Base-by-base conservation (phyloP, 2,329 filamentous ascomycete species). In the Zelopaecilomyces penicillatus region DNA sequence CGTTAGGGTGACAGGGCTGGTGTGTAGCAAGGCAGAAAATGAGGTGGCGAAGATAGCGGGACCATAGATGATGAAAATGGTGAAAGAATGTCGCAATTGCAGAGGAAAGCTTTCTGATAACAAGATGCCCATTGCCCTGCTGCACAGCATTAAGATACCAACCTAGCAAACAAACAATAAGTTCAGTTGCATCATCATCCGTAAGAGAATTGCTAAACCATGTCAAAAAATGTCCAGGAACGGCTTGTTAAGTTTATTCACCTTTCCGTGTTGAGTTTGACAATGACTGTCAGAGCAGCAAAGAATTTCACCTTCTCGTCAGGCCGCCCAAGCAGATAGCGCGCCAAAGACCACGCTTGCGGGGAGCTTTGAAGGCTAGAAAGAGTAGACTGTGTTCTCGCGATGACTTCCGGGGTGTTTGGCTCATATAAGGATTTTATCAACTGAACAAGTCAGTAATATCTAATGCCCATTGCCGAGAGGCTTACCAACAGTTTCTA, bases 191-290 rank as follows among this genome's bases (percentile, higher is more conserved):
- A 55, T 82, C 75, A 10, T 75, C 69, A 36, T 77, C 71, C 40
- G 71, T 69, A 35, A 87, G 64, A 11, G 71, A 70, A 44, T 66
- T 61, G 53, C 69, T 75, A 8, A 29, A 39, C 29, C 10, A 33
- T 27, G 19, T 8, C 12, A 10, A n/a, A 30, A 27, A 35, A 29
- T 27, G 8, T 4, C 30, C 12, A 10, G 29, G 11, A 4, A 11
- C 32, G 7, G n/a, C 9, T 5, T 26, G n/a, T 37, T 9, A n/a
- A 43, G 10, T 47, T 29, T 9, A 57, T 71, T 51, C 68, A 85
- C 84, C 82, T 87, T 59, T 93, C 87, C n/a, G 83, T 84, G 61
- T 97, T 96, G 47, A 97, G 78, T 67, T 97, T 98, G 55, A 97
- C 81, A 41, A 88, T 94, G 53, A 96, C 84, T 0, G 91, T 97